Conservation (phyloP, 2,329 filamentous ascomycete genomes). For the Colletotrichum sojae region DNA sequence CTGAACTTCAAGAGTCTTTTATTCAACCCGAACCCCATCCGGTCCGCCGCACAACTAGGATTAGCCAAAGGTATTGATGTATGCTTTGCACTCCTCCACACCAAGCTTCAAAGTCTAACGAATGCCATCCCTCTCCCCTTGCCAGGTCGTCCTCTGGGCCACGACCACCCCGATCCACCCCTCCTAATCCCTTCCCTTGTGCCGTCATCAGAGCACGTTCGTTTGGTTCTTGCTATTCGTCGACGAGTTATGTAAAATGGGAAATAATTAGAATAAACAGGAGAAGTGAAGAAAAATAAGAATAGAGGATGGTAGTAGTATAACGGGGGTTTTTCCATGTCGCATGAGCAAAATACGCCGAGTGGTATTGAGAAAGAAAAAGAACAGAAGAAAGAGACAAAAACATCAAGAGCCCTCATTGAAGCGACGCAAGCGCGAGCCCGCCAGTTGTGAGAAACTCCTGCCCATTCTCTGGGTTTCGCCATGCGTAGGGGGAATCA, state of each 20-base stretch:
- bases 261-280: constrained; percentile 32
- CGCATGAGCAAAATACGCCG: constrained; percentile 28
- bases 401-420: constrained; percentile 14
- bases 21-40: constrained; percentile 28
- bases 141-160: constrained; percentile 4
- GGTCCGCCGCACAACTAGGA: constrained; percentile 27
- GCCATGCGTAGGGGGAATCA: constrained; percentile 42
- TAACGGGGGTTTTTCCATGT: constrained; percentile 9
- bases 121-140: neutral
- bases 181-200: constrained; percentile 23
- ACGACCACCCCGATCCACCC: neutral
- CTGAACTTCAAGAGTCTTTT: constrained; percentile 20
- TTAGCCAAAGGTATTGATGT: constrained; percentile 34
- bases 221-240: constrained; percentile 30
- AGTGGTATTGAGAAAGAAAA: constrained; percentile 31
- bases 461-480: constrained; percentile 38
- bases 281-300: constrained; percentile 20
- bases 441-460: constrained; percentile 36
- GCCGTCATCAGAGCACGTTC: constrained; percentile 36
- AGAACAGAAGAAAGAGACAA: constrained; percentile 1
- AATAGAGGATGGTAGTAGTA: constrained; percentile 17
- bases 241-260: constrained; percentile 26
- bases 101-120: constrained; percentile 11
- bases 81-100: constrained; percentile 8
- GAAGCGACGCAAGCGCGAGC: constrained; percentile 34